Evolutionary conservation across 306 rosid species (phyloP).

Genomic region (Crotalaria pallida): DNA sequence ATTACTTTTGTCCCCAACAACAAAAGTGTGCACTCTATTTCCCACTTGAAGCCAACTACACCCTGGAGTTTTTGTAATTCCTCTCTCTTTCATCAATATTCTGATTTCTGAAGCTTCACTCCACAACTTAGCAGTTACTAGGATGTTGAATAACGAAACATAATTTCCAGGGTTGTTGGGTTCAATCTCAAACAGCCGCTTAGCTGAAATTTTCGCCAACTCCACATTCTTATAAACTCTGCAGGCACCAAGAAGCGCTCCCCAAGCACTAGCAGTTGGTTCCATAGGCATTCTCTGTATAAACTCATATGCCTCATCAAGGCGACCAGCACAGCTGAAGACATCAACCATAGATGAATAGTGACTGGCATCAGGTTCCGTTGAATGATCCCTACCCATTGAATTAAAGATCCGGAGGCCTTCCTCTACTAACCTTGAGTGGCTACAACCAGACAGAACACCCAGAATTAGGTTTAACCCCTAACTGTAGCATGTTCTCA

Average conservation of each 20-base stretch:
- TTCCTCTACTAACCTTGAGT: conserved; percentile 46
- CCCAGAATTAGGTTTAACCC: conserved; percentile 49
- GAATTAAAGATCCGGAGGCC: conserved; percentile 38
- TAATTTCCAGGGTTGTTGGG: conserved; percentile 52
- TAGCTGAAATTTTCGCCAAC: conserved; percentile 45
- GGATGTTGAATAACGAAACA: conserved; percentile 39
- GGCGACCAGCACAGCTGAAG: conserved; percentile 46
- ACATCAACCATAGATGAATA: conserved; percentile 50
- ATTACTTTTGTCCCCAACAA: conserved; percentile 44
- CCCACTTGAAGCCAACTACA: conserved; percentile 60
- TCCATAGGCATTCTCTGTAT: conserved; percentile 50
- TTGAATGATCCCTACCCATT: conserved; percentile 41
- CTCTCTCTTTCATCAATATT: conserved; percentile 45
- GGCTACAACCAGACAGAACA: conserved; percentile 55
- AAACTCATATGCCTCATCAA: conserved; percentile 43
- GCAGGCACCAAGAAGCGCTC: conserved; percentile 56
- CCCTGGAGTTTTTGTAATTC: conserved; percentile 50
- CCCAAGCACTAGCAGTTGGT: conserved; percentile 54
- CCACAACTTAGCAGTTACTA: conserved; percentile 47
- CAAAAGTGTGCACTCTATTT: conserved; percentile 40
- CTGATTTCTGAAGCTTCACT: conserved; percentile 50
- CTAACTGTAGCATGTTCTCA: conserved; percentile 34
- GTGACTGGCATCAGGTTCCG: conserved; percentile 47
- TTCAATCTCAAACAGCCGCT: conserved; percentile 42
- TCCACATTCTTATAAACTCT: conserved; percentile 46